Evolutionary conservation across 495 filamentous ascomycete species (phyloP).

Genomic region (Pseudotulostoma volvatum): DNA sequence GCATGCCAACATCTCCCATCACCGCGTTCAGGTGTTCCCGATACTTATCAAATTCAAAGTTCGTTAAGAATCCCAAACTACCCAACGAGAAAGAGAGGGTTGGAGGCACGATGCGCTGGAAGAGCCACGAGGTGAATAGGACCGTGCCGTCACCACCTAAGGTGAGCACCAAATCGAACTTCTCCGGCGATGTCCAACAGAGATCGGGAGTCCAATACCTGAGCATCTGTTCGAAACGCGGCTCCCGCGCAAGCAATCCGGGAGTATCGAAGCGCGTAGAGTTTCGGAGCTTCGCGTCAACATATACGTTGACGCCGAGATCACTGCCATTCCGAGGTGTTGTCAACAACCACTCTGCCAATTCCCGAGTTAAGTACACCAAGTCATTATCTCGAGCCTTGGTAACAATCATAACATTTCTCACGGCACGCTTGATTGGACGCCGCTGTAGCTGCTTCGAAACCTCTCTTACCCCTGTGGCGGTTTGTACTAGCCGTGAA

Average conservation of each 20-base stretch:
- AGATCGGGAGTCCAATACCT: slow-evolving; percentile 89
- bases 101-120: slow-evolving; percentile 82
- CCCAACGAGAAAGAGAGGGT: slow-evolving; percentile 80
- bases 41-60: slow-evolving; percentile 74
- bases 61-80: slow-evolving; percentile 82
- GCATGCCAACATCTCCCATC: slow-evolving; percentile 87
- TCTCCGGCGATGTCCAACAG: slow-evolving; percentile 76
- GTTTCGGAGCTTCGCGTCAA: slow-evolving; percentile 75
- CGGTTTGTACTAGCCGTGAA: slow-evolving; percentile 83
- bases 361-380: slow-evolving; percentile 67
- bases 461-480: slow-evolving; percentile 84
- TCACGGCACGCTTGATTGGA: slow-evolving; percentile 74
- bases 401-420: slow-evolving; percentile 89
- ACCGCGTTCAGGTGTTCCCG: slow-evolving; percentile 63
- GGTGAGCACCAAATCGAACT: slow-evolving; percentile 83
- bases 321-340: slow-evolving; percentile 71
- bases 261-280: slow-evolving; percentile 75
- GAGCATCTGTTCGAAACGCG: slow-evolving; percentile 60
- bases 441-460: slow-evolving; percentile 81
- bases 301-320: slow-evolving; percentile 76
- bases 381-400: slow-evolving; percentile 87
- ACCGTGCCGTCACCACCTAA: slow-evolving; percentile 89
- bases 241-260: slow-evolving; percentile 51
- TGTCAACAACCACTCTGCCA: slow-evolving; percentile 70
- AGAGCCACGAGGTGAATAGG: slow-evolving; percentile 82